A percentile compares a stretch with the other conserved stretches of the same genome.
These are phyloP conservation scores for Acanthamoeba royreba DNA, from an alignment of 208 protist genomes.

Conservation along the genomic window DNA sequence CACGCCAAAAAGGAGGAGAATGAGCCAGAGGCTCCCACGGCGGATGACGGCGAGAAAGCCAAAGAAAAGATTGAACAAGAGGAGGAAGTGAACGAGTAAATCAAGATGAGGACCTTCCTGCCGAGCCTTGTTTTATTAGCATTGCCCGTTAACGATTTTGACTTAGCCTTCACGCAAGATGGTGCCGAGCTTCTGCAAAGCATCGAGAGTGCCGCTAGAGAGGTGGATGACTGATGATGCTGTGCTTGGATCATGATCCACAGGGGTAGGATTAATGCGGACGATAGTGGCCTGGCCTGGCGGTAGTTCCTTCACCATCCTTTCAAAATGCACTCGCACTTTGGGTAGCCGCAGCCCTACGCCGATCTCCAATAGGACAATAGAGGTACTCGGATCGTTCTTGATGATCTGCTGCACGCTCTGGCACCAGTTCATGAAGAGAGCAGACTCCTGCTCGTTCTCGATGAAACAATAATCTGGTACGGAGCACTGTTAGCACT, in stretches of 20 bases:
- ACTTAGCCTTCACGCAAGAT: background rate
- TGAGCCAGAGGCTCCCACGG: background rate
- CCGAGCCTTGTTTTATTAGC: background rate
- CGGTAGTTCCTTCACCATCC: background rate
- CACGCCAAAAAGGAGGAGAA: background rate
- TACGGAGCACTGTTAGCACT: background rate
- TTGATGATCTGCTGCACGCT: background rate
- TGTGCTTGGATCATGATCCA: background rate
- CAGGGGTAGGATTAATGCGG: background rate
- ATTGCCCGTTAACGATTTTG: background rate
- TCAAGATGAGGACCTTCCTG: background rate
- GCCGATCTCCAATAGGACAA: background rate
- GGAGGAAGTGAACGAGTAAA: background rate
- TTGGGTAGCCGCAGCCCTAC: background rate
- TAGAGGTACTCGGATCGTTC: background rate
- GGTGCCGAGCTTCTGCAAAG: background rate
- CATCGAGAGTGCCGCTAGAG: background rate
- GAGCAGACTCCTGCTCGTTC: background rate
- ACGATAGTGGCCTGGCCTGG: background rate
- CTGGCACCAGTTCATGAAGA: constrained; percentile 1
- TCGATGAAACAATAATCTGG: constrained; percentile 3
- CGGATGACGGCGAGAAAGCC: background rate
- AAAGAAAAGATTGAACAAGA: background rate
- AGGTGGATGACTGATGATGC: background rate
- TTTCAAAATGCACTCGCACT: background rate